Evolutionary conservation across 1,139 yeast species (phyloP), one percentile per base, ranked within the genome.

Genomic region (Suhomyces taliae): DNA sequence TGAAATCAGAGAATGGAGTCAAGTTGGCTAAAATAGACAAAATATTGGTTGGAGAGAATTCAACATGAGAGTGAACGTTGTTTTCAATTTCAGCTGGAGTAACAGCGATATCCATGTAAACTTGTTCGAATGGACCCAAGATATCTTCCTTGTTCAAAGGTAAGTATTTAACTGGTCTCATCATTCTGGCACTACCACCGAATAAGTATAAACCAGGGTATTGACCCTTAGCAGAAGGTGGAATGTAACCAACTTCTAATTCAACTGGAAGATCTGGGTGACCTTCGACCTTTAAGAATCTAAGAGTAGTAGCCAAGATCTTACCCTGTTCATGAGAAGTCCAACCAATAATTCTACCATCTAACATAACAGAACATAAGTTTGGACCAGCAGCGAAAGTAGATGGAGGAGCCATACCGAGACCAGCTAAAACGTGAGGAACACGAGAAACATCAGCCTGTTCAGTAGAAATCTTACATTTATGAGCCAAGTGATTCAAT

Each of bases 71-170:
- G 66, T 95, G 99, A 44, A 85, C 74, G 57, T 88, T 81, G 53
- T 76, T 81, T 61, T 85, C 84, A 56, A 93, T 90, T 72, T 95
- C 99, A 53, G 84, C 85, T 24, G 98, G 97, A 6, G 95, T 85
- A 29, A 93, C 97, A 2, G 99, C 99, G 63, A 93, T 79, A 66
- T 93, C 82, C 95, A 93, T 87, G 73, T 93, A 93, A 9, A 90
- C 97, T 72, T 95, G 99, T 69, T 93, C 99, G 61, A 93, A 93
- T 33, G 99, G 97, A 51, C 99, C 99, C 47, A 93, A 85, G 58
- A 88, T 83, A 66, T 93, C 99, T 57, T 81, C 76, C 63, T 87
- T 87, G 51, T 78, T 89, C 49, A 87, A 72, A 15, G 97, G 97
- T 59, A 95, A 75, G 69, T 93, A 91, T 65, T 85, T 88, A 45